Base-by-base conservation (phyloP, 768 basidiomycete species). In the Serendipita sp. region DNA sequence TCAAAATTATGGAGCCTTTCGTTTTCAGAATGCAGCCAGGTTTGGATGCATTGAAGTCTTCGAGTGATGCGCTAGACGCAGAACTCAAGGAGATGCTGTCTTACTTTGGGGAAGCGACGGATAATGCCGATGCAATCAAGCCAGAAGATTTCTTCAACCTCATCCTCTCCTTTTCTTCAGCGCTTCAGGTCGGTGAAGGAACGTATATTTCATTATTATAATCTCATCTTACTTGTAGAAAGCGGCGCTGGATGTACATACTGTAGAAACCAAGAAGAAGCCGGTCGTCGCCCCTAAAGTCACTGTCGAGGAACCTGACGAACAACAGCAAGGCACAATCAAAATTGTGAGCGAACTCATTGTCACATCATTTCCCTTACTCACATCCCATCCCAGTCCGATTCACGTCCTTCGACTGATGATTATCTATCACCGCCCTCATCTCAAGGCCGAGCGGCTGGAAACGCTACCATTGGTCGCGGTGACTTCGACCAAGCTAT, bases 401-500 rank as follows among this genome's bases (percentile, higher is more conserved):
- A 48, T 48, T 28, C 45, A 48, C n/a, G 24, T 3, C 7, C 53
- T 31, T 33, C 22, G 22, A n/a, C n/a, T n/a, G 31, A 58, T n/a
- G 14, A 58, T 28, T 58, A 58, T 17, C 24, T 58, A 58, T 67
- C 71, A 14, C 67, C 71, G 22, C 66, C 71, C 5, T 71, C 64
- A 14, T 78, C 79, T 1, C 76, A 79, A 61, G 73, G 76, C 3
- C 71, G 74, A 28, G 75, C 77, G 51, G 71, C 71, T 30, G 79
- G 77, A 43, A 74, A 73, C 58, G 75, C 74, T 34, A 85, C 88
- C 1, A 70, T 88, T 64, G 83, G 84, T 4, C 81, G 85, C 41
- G 92, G 92, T 9, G 86, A 86, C 62, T 73, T 95, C 33, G 91
- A 97, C 66, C 81, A 88, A 68, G 88, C 87, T 1, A 86, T 97